phyloP scores from a whole-genome alignment of 2,329 filamentous ascomycete species.

The Cordyceps militaris region DNA sequence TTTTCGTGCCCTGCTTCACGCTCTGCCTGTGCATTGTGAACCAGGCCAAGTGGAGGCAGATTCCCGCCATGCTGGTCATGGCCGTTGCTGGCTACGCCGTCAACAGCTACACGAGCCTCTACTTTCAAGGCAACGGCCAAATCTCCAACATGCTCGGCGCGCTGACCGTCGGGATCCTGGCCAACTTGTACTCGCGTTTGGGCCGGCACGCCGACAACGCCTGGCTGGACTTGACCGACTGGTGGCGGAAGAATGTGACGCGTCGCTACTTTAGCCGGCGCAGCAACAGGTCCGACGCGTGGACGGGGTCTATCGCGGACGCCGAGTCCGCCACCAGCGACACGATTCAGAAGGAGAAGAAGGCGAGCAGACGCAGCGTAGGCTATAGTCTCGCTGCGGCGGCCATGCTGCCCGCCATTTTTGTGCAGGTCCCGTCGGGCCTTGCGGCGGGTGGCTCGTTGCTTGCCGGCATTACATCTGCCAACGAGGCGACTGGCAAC shows the following conservation, averaged over 20 bases:
- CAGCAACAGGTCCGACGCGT: conserved; percentile 22
- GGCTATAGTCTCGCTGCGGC: conserved; percentile 77
- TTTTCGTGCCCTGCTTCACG: conserved; percentile 70
- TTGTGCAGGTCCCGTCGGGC: conserved; percentile 59
- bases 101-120: conserved; percentile 63
- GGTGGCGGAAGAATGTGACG: conserved; percentile 43
- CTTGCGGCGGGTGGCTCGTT: conserved; percentile 55
- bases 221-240: conserved; percentile 39
- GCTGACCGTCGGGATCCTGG: conserved; percentile 66
- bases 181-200: conserved; percentile 71
- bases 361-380: conserved; percentile 34
- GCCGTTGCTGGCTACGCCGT: conserved; percentile 67
- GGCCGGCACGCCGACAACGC: conserved; percentile 51
- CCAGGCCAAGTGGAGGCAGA: conserved; percentile 73
- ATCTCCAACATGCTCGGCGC: conserved; percentile 73
- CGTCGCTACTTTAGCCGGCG: conserved; percentile 25
- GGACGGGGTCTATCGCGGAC: conserved; percentile 26
- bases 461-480: conserved; percentile 49
- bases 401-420: conserved; percentile 80
- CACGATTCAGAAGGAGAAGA: conserved; percentile 18
- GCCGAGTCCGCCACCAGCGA: conserved; percentile 25
- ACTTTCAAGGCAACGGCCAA: conserved; percentile 63
- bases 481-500: conserved; percentile 46
- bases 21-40: conserved; percentile 72
- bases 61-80: conserved; percentile 68